These are phyloP conservation scores for Chenopodium berlandieri DNA, from an alignment of 148 eudicot genomes.

Conservation along the genomic window DNA sequence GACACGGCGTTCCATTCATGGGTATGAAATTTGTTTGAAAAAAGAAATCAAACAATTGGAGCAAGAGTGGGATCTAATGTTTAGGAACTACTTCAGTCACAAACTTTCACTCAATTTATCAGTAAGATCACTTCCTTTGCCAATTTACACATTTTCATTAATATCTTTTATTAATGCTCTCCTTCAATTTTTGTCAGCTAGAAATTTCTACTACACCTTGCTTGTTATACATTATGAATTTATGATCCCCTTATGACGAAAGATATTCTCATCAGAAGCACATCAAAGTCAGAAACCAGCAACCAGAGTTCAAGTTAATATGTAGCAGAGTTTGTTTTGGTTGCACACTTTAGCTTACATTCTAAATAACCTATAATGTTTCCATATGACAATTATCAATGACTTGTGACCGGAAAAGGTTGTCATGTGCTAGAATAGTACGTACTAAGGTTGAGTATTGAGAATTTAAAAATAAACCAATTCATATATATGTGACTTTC, in stretches of 20 bases:
- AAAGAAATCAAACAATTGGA: not conserved
- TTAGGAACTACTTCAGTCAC: not conserved
- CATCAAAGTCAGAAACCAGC: not conserved
- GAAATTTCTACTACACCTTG: not conserved
- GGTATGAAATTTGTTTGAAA: not conserved
- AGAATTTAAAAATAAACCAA: too few relatives aligned
- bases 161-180: not conserved
- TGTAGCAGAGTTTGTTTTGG: not conserved
- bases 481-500: too few relatives aligned
- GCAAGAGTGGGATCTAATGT: not conserved
- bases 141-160: not conserved
- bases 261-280: not conserved
- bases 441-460: too few relatives aligned
- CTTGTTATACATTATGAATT: too few relatives aligned
- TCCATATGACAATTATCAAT: too few relatives aligned
- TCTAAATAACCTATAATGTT: too few relatives aligned
- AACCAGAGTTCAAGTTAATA: not conserved
- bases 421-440: too few relatives aligned
- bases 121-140: not conserved
- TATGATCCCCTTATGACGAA: not conserved
- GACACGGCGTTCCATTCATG: not conserved
- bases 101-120: not conserved
- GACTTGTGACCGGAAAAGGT: too few relatives aligned
- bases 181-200: too few relatives aligned
- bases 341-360: not conserved